Base-by-base conservation (phyloP, 225 moss, liverwort and hornwort genomes). In the Bryoerythrophyllum caledonicum region DNA sequence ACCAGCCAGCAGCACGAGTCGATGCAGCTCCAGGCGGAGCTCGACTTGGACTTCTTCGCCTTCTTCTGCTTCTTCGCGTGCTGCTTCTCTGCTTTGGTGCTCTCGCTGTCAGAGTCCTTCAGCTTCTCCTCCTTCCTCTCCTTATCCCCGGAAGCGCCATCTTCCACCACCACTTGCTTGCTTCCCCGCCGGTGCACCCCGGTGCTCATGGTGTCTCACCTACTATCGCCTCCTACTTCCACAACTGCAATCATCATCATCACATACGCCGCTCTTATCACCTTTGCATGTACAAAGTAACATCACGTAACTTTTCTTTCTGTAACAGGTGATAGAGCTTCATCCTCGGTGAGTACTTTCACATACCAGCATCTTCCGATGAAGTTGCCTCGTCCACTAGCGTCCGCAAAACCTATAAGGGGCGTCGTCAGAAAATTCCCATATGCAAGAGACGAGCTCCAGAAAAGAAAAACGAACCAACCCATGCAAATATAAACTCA, bases 1-100 rank as follows among this genome's bases (percentile, higher is more conserved):
- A 99, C 86, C 13, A 99, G 81, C 97, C 97, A 99, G 71, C 94
- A 95, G 34, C 97, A 99, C 38, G 77, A 89, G 63, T 99, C 97
- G 44, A 99, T 63, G 61, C 97, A 99, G 17, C 87, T 81, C 97
- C 97, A 99, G 19, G 26, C 70, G 35, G 82, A 1, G 1, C 5
- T 17, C 5, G 19, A 21, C 58, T 85, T 85, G 5, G 70, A 56
- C 49, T 83, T 85, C 73, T 80, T 84, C 44, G 12, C 44, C 72
- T 79, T 81, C 71, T 80, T 80, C 0, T 40, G 13, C 27, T 83
- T 70, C 70, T 74, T 81, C 10, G 28, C 60, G 3, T 58, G 79
- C 61, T 74, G 77, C 75, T 88, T 21, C 54, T 54, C 8, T 21
- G 21, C 54, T 23, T 59, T 78, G 26, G 68, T 74, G 32, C 59